Percentiles rank a stretch among this genome's conserved stretches.
Evolutionary conservation across 441 rosid species (phyloP).

Genomic region (Daphne laureola): DNA sequence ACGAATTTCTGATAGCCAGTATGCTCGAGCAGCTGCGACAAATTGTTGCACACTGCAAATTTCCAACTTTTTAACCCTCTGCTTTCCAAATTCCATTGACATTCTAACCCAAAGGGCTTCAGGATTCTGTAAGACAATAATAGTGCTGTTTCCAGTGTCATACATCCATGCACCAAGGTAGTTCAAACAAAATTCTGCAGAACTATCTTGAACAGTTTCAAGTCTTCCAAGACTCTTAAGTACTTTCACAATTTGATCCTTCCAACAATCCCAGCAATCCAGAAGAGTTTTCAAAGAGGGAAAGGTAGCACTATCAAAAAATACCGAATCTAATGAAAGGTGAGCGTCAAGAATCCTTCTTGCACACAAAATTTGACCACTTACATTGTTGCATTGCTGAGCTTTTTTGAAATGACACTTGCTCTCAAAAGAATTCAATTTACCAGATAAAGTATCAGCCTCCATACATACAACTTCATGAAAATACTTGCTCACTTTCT

Average conservation of each 20-base stretch:
- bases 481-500: conserved; percentile 18
- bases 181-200: conserved; percentile 37
- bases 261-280: conserved; percentile 37
- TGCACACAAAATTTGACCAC: conserved; percentile 30
- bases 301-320: background rate
- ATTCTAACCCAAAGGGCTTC: conserved; percentile 29
- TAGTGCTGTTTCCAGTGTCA: conserved; percentile 4
- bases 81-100: conserved; percentile 9
- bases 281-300: conserved; percentile 14
- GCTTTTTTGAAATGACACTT: conserved; percentile 21
- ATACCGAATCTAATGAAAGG: conserved; percentile 25
- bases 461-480: conserved; percentile 20
- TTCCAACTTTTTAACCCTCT: conserved; percentile 6
- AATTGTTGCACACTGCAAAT: conserved; percentile 22
- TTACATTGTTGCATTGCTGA: conserved; percentile 17
- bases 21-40: conserved; percentile 26
- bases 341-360: conserved; percentile 38
- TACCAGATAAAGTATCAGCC: conserved; percentile 24
- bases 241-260: conserved; percentile 23
- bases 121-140: conserved; percentile 23
- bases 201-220: conserved; percentile 15
- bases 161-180: conserved; percentile 34
- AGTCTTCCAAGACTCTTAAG: conserved; percentile 18
- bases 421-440: conserved; percentile 18
- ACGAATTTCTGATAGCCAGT: conserved; percentile 33